A percentile compares a stretch with the other conserved stretches of the same genome.
Evolutionary conservation across 305 asterid genomes (phyloP).

Genomic region (Stenogyne calaminthoides): DNA sequence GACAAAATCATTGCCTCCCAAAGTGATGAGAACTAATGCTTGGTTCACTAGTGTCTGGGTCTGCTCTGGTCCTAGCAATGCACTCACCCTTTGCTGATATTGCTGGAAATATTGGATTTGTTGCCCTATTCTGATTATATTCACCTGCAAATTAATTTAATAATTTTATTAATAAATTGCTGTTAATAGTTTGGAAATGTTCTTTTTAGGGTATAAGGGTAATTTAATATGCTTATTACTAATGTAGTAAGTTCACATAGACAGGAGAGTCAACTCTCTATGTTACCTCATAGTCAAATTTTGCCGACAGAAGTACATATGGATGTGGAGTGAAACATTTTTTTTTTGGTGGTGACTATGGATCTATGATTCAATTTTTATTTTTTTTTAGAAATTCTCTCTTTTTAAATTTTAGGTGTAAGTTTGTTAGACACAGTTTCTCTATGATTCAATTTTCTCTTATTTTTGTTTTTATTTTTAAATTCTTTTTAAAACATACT

Average conservation of each 20-base stretch:
- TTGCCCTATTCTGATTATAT: constrained; percentile 59
- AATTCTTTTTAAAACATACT: neutral
- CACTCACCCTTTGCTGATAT: constrained; percentile 60
- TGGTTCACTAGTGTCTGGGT: constrained; percentile 50
- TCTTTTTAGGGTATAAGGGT: neutral
- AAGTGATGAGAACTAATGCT: constrained; percentile 69
- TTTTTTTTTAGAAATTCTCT: neutral
- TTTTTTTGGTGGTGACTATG: no score
- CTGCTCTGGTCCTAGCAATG: constrained; percentile 50
- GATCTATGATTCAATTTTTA: neutral
- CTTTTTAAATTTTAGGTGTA: neutral
- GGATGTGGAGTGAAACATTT: neutral
- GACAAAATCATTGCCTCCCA: constrained; percentile 91
- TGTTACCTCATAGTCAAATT: neutral
- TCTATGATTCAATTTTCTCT: neutral
- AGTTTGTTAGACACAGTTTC: no score
- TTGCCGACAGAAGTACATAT: neutral
- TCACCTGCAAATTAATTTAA: constrained; percentile 49
- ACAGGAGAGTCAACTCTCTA: neutral
- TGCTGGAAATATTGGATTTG: constrained; percentile 63
- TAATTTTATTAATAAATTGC: neutral
- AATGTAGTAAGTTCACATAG: neutral
- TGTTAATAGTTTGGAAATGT: neutral
- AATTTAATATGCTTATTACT: neutral
- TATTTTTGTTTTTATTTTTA: no score